These are phyloP conservation scores for Saccharomycopsis sp. DNA, from an alignment of 805 yeast species.

Conservation along the genomic window DNA sequence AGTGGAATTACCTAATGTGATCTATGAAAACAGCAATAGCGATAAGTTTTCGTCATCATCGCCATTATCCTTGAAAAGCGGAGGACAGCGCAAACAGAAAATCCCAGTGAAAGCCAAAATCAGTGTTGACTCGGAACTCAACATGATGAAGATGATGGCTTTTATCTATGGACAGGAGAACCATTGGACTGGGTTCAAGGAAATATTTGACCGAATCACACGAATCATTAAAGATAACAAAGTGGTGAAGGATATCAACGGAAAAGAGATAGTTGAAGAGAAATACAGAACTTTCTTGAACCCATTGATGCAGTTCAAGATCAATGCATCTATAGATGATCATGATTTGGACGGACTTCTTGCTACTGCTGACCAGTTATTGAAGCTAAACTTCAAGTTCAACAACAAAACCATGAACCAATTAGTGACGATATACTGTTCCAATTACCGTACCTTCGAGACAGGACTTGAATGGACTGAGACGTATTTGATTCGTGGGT, in stretches of 20 bases:
- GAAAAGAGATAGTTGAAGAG: background rate
- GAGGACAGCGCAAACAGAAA: background rate
- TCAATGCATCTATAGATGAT: background rate
- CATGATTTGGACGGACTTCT: background rate
- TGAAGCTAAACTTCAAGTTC: background rate
- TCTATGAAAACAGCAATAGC: background rate
- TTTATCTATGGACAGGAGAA: background rate
- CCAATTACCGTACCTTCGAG: background rate
- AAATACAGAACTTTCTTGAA: conserved; percentile 1
- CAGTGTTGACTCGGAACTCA: background rate
- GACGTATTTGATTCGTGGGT: background rate
- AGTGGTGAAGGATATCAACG: background rate
- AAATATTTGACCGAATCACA: background rate
- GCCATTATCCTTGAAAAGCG: background rate
- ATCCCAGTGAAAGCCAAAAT: background rate
- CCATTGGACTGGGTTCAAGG: background rate
- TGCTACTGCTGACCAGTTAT: background rate
- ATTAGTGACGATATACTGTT: background rate
- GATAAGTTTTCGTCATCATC: background rate
- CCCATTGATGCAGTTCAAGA: background rate
- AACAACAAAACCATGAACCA: background rate
- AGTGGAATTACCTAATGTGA: background rate
- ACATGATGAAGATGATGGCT: background rate
- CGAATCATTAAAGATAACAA: background rate
- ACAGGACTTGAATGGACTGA: background rate